Evolutionary conservation across 108 stramenopile species (phyloP).

Genomic region (Nitzschia palea): DNA sequence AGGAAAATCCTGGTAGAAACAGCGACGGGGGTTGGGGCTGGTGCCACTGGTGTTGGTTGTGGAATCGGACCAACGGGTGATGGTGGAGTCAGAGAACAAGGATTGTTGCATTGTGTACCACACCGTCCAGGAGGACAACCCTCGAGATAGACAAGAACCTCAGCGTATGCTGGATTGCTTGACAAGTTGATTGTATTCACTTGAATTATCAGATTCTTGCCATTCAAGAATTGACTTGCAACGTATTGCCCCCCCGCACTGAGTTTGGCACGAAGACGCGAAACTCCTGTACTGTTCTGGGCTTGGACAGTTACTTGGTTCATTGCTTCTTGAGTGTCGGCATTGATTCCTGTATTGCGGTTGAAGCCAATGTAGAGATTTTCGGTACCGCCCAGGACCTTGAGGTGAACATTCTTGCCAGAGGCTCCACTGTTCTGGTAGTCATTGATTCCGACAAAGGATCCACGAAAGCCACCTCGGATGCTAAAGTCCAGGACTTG

Average conservation of each 20-base stretch:
- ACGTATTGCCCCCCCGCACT: neutral
- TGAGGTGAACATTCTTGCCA: neutral
- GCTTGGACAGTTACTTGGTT: conserved; percentile 32
- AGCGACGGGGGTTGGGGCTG: no score
- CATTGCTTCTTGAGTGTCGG: conserved; percentile 33
- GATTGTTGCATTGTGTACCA: no score
- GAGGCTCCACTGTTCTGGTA: neutral
- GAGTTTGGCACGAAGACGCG: neutral
- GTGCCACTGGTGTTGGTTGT: no score
- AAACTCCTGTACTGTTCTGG: neutral
- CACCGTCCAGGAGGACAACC: no score
- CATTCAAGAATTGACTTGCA: neutral
- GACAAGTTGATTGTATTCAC: neutral
- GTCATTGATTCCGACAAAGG: conserved; percentile 22
- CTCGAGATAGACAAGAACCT: neutral
- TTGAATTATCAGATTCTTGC: neutral
- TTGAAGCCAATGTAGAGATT: conserved; percentile 41
- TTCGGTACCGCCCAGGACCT: neutral
- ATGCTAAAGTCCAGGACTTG: neutral
- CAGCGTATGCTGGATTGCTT: neutral
- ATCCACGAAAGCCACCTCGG: neutral
- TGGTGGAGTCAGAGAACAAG: no score
- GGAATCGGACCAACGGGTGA: no score
- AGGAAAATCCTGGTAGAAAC: no score
- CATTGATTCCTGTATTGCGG: conserved; percentile 29